phyloP scores from a whole-genome alignment of 2,329 filamentous ascomycete species.

The Colletotrichum spinosum region DNA sequence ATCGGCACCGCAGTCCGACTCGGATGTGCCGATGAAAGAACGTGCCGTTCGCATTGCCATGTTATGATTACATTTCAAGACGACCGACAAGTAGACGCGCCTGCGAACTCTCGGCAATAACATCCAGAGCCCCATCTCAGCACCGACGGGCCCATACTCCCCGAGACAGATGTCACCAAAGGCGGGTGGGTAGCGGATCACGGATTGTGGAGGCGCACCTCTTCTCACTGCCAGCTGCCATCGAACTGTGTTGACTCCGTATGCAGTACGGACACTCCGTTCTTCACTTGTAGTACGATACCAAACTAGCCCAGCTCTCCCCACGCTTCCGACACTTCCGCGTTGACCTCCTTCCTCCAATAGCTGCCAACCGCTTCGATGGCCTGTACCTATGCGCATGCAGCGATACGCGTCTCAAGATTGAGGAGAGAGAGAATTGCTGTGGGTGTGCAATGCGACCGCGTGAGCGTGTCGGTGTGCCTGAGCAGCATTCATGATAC shows the following conservation, averaged over 20 bases:
- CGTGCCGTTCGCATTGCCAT: neutral
- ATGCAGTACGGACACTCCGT: too few species aligned
- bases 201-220: constrained; percentile 6
- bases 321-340: constrained; percentile 33
- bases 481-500: constrained; percentile 35
- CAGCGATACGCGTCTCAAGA: constrained; percentile 18
- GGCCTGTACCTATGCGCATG: constrained; percentile 19
- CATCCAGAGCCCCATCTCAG: neutral
- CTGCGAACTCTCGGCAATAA: constrained; percentile 9
- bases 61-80: too few species aligned
- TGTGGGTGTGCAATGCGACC: constrained; percentile 21
- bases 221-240: neutral
- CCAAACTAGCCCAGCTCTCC: neutral
- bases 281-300: too few species aligned
- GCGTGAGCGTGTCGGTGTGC: constrained; percentile 24
- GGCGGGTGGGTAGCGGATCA: constrained; percentile 8
- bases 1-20: constrained; percentile 15
- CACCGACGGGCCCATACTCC: neutral
- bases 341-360: constrained; percentile 15
- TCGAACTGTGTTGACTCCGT: neutral
- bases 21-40: neutral
- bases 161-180: constrained; percentile 17
- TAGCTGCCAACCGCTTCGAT: neutral
- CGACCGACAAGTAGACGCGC: neutral
- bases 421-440: neutral